Base-by-base conservation (phyloP, 2,329 filamentous ascomycete genomes). In the Cryphonectria carpinicola region DNA sequence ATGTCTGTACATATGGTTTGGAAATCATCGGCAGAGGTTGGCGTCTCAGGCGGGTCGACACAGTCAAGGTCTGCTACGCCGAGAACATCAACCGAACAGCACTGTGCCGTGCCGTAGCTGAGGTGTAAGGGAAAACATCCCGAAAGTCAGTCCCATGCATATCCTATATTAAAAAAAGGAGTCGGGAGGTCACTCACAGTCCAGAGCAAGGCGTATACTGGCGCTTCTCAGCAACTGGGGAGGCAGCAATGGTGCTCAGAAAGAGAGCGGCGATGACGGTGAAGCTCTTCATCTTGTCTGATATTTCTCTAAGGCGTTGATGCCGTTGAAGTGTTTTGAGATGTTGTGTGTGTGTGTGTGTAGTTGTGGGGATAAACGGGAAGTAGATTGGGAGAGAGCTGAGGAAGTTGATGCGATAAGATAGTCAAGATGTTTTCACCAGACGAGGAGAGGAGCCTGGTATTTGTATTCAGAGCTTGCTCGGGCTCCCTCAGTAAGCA, bases 11-110 rank as follows among this genome's bases (percentile, higher is more conserved):
- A 88, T 73, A 83, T 78, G 32, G 79, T 77, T 37, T 73, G 73
- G 74, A 79, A 79, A 39, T 75, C 58, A 62, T 32, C 25, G 25
- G 76, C 77, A 62, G 54, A 69, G 64, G 74, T 41, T 10, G 75
- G 74, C 11, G 69, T 66, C 3, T 65, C 64, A 7, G 76, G 72
- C 10, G 76, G 72, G 56, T 80, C 77, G 25, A 76, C 79, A 78
- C 89, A 91, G 81, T 91, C 81, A 35, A 90, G 81, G 77, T 88
- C 81, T 3, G 84, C 87, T 70, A 90, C 73, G 71, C 86, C 84
- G 54, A 90, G 84, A 46, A 91, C 83, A 74, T 90, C 86, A 35
- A 88, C 89, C 19, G 88, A 86, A 77, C 89, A 91, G 83, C 89
- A 91, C 74, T 86, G 84, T 4, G 85, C 76, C 43, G 75, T 81